Evolutionary conservation across 73 alveolate genomes (phyloP), one percentile per base, ranked within the genome.

Genomic region (Effrenium voratum): DNA sequence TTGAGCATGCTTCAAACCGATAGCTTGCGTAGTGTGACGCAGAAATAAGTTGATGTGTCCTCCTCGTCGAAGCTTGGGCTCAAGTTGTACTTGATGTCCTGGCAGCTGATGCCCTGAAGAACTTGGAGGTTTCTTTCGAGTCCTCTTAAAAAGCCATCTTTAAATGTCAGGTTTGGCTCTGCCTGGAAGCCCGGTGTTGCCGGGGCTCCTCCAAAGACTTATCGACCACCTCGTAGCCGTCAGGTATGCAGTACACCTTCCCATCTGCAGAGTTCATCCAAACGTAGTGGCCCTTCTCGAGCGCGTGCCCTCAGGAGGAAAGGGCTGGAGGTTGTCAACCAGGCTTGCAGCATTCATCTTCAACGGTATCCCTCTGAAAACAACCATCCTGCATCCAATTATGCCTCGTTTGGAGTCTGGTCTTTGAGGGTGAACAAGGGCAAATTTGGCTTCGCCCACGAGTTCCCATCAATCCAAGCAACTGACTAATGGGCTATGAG

Each of bases 231-330:
- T 99, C 99, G 93, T 99, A 99, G 60, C 99, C 99, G 98, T 99
- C 99, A 28, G 99, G 99, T 10, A 99, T 99, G 93, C 99, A 99
- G 99, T 99, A 99, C 34, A 99, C 99, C 80, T 92, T 92, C 32
- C 98, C 98, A 75, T 99, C 99, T 57, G 99, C 81, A 44, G 99
- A 93, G 88, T 99, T 99, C 93, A 99, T 99, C 99, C 99, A 99
- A 93, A 99, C 99, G 98, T 99, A 99, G 99, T 99, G 99, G 47
- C 99, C 99, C 52, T 99, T 99, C 94, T 99, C 99, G 52, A 99
- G 80, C 50, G 99, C 99, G 81, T 99, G 99, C 99, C 99, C 55
- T 99, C 99, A 57, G 99, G 99, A 99, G 98, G 99, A 82, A 84
- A 93, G 93, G 76, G n/a, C n/a, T n/a, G n/a, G n/a, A n/a, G n/a